These are phyloP conservation scores for Vitis hybrid DNA, from an alignment of 177 flowering plant genomes.

Conservation along the genomic window DNA sequence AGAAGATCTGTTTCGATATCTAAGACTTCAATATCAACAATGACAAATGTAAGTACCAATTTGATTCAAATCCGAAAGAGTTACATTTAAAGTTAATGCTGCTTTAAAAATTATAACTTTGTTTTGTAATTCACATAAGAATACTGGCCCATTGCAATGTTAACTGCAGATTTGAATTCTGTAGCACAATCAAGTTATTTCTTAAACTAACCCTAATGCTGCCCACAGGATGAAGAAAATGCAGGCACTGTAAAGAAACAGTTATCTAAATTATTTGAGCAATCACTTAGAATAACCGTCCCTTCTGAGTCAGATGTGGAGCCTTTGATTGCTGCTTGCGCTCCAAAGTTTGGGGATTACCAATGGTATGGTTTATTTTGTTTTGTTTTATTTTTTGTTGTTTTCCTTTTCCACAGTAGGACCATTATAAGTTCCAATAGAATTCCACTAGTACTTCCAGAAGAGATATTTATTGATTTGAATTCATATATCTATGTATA, in stretches of 20 bases:
- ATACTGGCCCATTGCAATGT: too few relatives aligned
- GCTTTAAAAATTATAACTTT: not conserved
- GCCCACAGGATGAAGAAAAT: slow-evolving; percentile 45
- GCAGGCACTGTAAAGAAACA: slow-evolving; percentile 62
- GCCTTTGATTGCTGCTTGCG: slow-evolving; percentile 64
- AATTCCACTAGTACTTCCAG: not conserved
- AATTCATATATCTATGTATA: not conserved
- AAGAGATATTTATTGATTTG: not conserved
- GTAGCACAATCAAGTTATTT: not conserved
- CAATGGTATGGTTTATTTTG: slow-evolving; percentile 60
- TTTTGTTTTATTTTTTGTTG: too few relatives aligned
- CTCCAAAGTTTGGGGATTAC: slow-evolving; percentile 82
- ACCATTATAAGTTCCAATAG: not conserved
- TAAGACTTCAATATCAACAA: slow-evolving; percentile 30
- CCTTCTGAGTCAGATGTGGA: slow-evolving; percentile 60
- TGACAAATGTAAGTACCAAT: slow-evolving; percentile 42
- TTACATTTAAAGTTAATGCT: not conserved
- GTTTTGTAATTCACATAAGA: not conserved
- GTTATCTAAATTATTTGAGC: slow-evolving; percentile 58
- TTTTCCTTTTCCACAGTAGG: not conserved
- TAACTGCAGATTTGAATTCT: too few relatives aligned
- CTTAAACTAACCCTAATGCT: not conserved
- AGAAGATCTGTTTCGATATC: slow-evolving; percentile 32
- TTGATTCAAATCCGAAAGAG: not conserved
- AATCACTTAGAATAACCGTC: slow-evolving; percentile 52